Conservation (phyloP, 2,329 filamentous ascomycete species). For the Cercospora canescens region DNA sequence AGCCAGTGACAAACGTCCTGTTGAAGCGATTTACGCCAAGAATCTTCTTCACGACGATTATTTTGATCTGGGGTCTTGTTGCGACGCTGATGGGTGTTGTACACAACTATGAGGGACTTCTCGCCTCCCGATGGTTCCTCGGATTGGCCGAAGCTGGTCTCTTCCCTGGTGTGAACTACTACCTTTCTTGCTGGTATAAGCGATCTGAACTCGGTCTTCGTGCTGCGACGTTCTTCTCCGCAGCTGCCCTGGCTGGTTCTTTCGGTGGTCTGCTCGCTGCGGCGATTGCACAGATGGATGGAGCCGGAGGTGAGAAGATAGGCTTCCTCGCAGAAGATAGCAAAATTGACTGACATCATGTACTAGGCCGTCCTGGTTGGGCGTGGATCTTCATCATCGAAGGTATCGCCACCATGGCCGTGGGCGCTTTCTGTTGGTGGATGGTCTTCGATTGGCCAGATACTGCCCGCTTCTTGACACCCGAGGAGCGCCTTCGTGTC, state of each 20-base stretch:
- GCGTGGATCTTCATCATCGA: slow-evolving; percentile 48
- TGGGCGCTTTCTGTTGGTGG: slow-evolving; percentile 45
- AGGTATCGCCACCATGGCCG: slow-evolving; percentile 65
- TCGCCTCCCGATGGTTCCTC: slow-evolving; percentile 33
- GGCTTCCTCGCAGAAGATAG: slow-evolving; percentile 38
- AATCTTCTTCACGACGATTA: slow-evolving; percentile 73
- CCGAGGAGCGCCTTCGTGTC: slow-evolving; percentile 37
- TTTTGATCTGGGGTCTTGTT: slow-evolving; percentile 65
- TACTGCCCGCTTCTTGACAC: slow-evolving; percentile 58
- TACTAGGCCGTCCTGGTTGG: slow-evolving; percentile 2
- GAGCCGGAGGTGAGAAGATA: slow-evolving; percentile 52
- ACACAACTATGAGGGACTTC: slow-evolving; percentile 31
- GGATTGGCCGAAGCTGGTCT: slow-evolving; percentile 34
- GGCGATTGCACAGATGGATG: slow-evolving; percentile 69
- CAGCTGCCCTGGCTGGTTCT: slow-evolving; percentile 75
- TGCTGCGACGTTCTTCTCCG: slow-evolving; percentile 78
- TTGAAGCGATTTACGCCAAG: slow-evolving; percentile 74
- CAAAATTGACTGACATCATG: background rate
- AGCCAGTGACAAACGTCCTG: slow-evolving; percentile 75
- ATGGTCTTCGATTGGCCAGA: slow-evolving; percentile 57
- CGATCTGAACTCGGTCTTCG: slow-evolving; percentile 68
- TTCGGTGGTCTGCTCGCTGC: slow-evolving; percentile 75
- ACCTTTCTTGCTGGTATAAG: slow-evolving; percentile 82
- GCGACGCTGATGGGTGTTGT: slow-evolving; percentile 30
- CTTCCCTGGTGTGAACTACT: slow-evolving; percentile 77